Base-by-base conservation (phyloP, 2,329 filamentous ascomycete species). In the Xylaria sp. region DNA sequence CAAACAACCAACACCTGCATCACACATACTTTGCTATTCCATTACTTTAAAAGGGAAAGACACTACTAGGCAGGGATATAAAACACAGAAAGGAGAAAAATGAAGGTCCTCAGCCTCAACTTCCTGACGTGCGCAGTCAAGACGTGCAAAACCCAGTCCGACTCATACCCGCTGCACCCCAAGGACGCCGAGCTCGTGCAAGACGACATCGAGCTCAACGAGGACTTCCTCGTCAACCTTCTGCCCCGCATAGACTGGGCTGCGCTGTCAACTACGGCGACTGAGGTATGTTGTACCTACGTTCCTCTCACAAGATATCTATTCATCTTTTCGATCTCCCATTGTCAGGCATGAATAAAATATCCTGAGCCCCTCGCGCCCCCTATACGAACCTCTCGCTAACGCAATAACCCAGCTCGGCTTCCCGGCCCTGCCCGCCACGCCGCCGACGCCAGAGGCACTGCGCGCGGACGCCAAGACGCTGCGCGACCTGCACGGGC, bases 51-150 rank as follows among this genome's bases (percentile, higher is more conserved):
- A 19, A 55, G 11, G 2, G 27, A 21, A 50, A 50, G 42, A 4
- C 48, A 27, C 48, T 2, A 24, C 34, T 11, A 42, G 30, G 32
- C 17, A 11, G 14, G n/a, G 42, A 59, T 24, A 67, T 27, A 19
- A 60, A 17, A 17, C 4, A 17, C 8, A 24, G 4, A 21, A 19
- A 55, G 11, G 21, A 14, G 32, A 60, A 69, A 99, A 69, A 99
- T 99, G 96, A 98, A 98, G 82, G 85, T 98, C 71, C 89, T 98
- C 61, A 98, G 94, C 69, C 90, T 97, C 76, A 98, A 98, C 83
- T 99, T 99, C 82, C 85, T 98, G 72, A 96, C 93, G 76, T 99
- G 96, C 85, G 95, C 96, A 70, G 92, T 97, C 79, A 98, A 98
- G 85, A 86, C 92, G 65, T 99, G 96, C 91, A 97, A 97, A 83